Percentiles rank a stretch among this genome's conserved stretches.
Conservation (phyloP, 148 eudicot genomes). For the Dianthus caryophyllus region DNA sequence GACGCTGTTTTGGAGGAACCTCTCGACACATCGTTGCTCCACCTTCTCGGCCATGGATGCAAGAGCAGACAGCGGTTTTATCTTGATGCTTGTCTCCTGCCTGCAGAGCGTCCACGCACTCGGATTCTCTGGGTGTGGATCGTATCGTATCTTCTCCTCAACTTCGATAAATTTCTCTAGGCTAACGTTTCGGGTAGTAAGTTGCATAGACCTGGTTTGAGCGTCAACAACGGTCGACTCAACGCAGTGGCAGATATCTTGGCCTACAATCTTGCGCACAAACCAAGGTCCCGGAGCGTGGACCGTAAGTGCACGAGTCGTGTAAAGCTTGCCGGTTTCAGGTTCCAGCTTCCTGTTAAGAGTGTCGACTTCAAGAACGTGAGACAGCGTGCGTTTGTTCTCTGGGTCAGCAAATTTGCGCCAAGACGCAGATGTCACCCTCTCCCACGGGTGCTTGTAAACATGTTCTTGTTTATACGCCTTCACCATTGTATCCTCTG, state of each 20-base stretch:
- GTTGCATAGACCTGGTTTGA: slow-evolving; percentile 73
- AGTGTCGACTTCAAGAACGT: slow-evolving; percentile 86
- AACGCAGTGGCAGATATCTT: slow-evolving; percentile 91
- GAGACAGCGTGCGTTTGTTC: slow-evolving; percentile 76
- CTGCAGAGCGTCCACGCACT: slow-evolving; percentile 85
- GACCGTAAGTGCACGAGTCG: slow-evolving; percentile 79
- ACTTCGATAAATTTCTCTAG: slow-evolving; percentile 79
- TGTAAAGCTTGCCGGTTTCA: slow-evolving; percentile 65
- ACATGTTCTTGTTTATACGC: slow-evolving; percentile 83
- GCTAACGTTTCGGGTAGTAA: slow-evolving; percentile 69
- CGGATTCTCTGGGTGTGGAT: slow-evolving; percentile 93
- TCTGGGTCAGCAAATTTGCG: slow-evolving; percentile 90
- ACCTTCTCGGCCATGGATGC: slow-evolving; percentile 96
- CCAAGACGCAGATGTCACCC: slow-evolving; percentile 98
- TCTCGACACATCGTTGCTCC: slow-evolving; percentile 83
- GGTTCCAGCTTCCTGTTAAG: slow-evolving; percentile 70
- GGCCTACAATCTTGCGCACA: slow-evolving; percentile 68
- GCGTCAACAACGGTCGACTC: slow-evolving; percentile 87
- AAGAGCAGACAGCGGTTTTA: slow-evolving; percentile 72
- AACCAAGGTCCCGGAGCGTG: slow-evolving; percentile 97
- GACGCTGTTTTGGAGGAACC: slow-evolving; percentile 79
- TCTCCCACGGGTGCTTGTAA: slow-evolving; percentile 95
- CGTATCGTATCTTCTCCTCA: slow-evolving; percentile 84
- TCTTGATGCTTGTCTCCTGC: slow-evolving; percentile 88
- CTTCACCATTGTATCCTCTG: slow-evolving; percentile 57